phyloP scores from a whole-genome alignment of 768 basidiomycete species.

The Leccinum boreale region DNA sequence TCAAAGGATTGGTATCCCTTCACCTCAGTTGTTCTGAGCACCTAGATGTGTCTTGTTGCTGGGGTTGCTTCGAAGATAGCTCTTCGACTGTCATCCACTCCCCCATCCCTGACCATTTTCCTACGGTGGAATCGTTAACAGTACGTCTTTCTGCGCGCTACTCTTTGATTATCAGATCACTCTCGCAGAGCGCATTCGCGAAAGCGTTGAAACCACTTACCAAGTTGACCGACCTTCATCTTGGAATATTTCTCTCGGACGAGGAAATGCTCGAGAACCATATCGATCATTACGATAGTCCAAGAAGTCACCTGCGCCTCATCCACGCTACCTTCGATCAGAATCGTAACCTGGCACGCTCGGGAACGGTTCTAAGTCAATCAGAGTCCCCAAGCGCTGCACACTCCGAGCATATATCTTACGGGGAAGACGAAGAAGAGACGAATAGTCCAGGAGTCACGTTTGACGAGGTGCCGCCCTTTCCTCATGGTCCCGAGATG shows the following conservation, averaged over 20 bases:
- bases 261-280: slow-evolving; percentile 48
- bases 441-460: not conserved
- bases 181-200: slow-evolving; percentile 40
- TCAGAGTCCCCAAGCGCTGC: slow-evolving; percentile 11
- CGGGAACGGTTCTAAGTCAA: slow-evolving; percentile 23
- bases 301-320: slow-evolving; percentile 18
- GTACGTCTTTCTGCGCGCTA: slow-evolving; percentile 38
- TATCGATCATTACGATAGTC: slow-evolving; percentile 29
- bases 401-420: slow-evolving; percentile 19
- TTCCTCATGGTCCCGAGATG: slow-evolving; percentile 32
- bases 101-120: slow-evolving; percentile 53
- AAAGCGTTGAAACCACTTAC: slow-evolving; percentile 44
- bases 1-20: slow-evolving; percentile 46
- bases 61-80: slow-evolving; percentile 63
- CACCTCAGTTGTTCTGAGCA: slow-evolving; percentile 59
- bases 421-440: slow-evolving; percentile 17
- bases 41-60: slow-evolving; percentile 57
- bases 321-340: slow-evolving; percentile 11
- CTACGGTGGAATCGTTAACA: slow-evolving; percentile 41
- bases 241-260: slow-evolving; percentile 64
- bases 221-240: slow-evolving; percentile 47
- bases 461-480: slow-evolving; percentile 19
- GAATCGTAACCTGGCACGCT: not conserved
- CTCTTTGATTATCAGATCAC: slow-evolving; percentile 2
- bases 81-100: slow-evolving; percentile 54